phyloP scores from a whole-genome alignment of 345 rosid species.

The Isatis tinctoria region DNA sequence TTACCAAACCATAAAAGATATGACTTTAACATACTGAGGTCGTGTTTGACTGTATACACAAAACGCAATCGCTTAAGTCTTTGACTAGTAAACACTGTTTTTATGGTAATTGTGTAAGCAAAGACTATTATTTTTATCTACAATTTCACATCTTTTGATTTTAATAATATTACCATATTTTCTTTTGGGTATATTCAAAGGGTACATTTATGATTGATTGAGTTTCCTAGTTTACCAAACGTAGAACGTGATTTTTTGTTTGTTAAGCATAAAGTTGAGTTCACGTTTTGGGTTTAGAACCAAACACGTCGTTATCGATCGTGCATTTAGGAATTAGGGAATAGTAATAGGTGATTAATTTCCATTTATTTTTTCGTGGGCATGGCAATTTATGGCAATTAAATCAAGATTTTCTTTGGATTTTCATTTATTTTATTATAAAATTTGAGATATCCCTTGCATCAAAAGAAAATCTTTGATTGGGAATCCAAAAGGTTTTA shows the following conservation, averaged over 20 bases:
- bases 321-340: constrained; percentile 16
- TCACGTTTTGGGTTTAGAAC: constrained; percentile 20
- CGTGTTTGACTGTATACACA: constrained; percentile 20
- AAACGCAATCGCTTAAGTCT: neutral
- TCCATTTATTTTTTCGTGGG: constrained; percentile 18
- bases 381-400: constrained; percentile 14
- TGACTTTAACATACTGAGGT: constrained; percentile 11
- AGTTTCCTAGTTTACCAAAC: constrained; percentile 17
- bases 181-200: constrained; percentile 13
- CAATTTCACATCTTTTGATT: neutral
- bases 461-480: constrained; percentile 18
- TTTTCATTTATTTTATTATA: constrained; percentile 11
- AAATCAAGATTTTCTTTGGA: constrained; percentile 25
- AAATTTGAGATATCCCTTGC: neutral
- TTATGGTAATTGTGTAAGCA: constrained; percentile 13
- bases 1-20: constrained; percentile 33
- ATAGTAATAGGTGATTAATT: constrained; percentile 10
- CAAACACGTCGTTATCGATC: constrained; percentile 17
- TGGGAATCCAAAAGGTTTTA: constrained; percentile 6
- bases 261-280: constrained; percentile 8
- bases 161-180: constrained; percentile 2
- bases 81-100: constrained; percentile 19
- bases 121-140: constrained; percentile 3
- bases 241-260: neutral
- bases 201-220: constrained; percentile 14